A percentile compares a stretch with the other conserved stretches of the same genome.
Conservation (phyloP, 257 asterid species). For the Anisodus tanguticus region DNA sequence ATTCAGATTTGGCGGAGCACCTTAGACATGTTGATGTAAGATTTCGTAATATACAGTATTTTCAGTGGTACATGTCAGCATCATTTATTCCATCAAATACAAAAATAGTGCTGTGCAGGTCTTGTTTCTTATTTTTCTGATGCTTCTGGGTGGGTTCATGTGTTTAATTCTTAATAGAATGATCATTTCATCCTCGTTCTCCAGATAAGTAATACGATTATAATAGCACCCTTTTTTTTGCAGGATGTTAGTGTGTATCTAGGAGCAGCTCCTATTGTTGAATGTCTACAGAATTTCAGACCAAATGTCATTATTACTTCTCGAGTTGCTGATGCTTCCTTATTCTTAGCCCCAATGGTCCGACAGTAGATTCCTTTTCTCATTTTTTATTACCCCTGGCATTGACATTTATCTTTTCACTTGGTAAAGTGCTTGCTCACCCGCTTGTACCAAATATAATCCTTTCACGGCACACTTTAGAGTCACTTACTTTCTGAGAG, state of each 20-base stretch:
- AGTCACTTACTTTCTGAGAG: neutral
- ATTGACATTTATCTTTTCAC: constrained; percentile 28
- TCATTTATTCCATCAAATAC: constrained; percentile 17
- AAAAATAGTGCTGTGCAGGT: neutral
- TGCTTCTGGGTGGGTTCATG: constrained; percentile 3
- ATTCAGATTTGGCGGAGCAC: constrained; percentile 65
- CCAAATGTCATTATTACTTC: constrained; percentile 91
- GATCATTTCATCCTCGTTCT: neutral
- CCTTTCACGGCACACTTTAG: constrained; percentile 3
- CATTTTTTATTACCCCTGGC: constrained; percentile 1
- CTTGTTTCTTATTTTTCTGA: constrained; percentile 10
- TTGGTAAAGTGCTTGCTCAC: constrained; percentile 24
- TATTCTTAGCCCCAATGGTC: constrained; percentile 96
- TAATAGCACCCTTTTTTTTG: constrained; percentile 20
- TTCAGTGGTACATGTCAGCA: constrained; percentile 15
- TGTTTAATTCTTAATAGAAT: constrained; percentile 7
- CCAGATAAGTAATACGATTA: neutral
- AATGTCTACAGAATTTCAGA: constrained; percentile 73
- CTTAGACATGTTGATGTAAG: constrained; percentile 73
- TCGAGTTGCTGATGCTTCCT: constrained; percentile 96
- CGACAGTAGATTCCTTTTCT: constrained; percentile 31
- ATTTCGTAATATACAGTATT: constrained; percentile 47
- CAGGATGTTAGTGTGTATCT: constrained; percentile 91
- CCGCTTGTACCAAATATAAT: neutral
- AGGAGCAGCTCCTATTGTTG: constrained; percentile 96